Evolutionary conservation across 2,329 filamentous ascomycete species (phyloP).

Genomic region (Clarireedia paspali): DNA sequence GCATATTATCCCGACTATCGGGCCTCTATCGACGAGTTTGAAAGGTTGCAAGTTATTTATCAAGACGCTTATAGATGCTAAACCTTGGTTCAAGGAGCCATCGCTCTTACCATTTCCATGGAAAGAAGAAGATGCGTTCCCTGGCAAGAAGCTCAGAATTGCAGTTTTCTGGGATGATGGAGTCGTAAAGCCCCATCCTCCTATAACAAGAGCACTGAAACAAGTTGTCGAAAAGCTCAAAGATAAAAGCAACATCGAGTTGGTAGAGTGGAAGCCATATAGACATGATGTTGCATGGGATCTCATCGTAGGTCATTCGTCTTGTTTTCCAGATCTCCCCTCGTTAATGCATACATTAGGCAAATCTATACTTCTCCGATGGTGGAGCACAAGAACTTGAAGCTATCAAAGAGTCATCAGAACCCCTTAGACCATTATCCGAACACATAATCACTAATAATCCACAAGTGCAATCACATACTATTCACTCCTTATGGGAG

Average conservation of each 20-base stretch:
- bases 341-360: constrained; percentile 7
- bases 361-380: constrained; percentile 47
- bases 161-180: constrained; percentile 53
- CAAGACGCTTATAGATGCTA: constrained; percentile 33
- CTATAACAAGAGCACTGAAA: constrained; percentile 47
- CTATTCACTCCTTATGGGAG: constrained; percentile 35
- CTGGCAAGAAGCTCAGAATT: constrained; percentile 45
- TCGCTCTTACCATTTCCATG: constrained; percentile 46
- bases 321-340: constrained; percentile 6
- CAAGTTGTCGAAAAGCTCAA: constrained; percentile 45
- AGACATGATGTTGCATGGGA: constrained; percentile 44
- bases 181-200: constrained; percentile 52
- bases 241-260: constrained; percentile 37
- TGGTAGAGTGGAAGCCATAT: constrained; percentile 48
- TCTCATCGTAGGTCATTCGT: constrained; percentile 34
- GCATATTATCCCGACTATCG: constrained; percentile 40
- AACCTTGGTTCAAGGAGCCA: constrained; percentile 46
- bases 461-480: constrained; percentile 35
- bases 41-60: constrained; percentile 39
- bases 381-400: constrained; percentile 46
- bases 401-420: constrained; percentile 44
- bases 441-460: constrained; percentile 50
- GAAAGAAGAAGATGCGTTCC: constrained; percentile 32
- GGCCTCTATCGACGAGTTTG: constrained; percentile 46
- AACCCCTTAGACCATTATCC: constrained; percentile 50